phyloP scores from a whole-genome alignment of 106 monocot species.

The Phalaenopsis aphrodite region DNA sequence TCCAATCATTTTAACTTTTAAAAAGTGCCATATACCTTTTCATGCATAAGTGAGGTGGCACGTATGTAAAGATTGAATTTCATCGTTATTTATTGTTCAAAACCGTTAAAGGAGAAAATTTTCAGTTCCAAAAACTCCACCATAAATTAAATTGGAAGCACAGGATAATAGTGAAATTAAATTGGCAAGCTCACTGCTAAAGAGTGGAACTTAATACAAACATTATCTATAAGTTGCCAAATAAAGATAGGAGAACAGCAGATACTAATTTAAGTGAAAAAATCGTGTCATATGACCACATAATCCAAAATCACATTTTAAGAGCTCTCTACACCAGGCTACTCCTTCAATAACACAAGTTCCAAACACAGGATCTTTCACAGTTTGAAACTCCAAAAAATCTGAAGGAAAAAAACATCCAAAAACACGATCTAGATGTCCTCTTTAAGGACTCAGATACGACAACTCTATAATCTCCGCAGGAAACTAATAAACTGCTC shows the following conservation, averaged over 20 bases:
- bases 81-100: not conserved
- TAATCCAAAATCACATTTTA: not conserved
- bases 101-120: no score
- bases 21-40: no score
- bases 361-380: not conserved
- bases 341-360: not conserved
- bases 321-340: not conserved
- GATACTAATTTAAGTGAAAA: not conserved
- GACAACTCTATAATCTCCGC: not conserved
- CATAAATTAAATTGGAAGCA: no score
- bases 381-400: not conserved
- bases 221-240: not conserved
- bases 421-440: not conserved
- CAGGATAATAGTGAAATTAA: no score
- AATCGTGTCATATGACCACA: not conserved
- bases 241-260: not conserved
- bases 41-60: no score
- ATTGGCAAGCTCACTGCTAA: no score
- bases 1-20: no score
- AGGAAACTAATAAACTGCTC: not conserved
- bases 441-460: not conserved
- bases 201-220: no score
- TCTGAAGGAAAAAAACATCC: no score
- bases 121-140: no score
- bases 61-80: not conserved